Base-by-base conservation (phyloP, 768 basidiomycete genomes). In the Mycena rebaudengoi region DNA sequence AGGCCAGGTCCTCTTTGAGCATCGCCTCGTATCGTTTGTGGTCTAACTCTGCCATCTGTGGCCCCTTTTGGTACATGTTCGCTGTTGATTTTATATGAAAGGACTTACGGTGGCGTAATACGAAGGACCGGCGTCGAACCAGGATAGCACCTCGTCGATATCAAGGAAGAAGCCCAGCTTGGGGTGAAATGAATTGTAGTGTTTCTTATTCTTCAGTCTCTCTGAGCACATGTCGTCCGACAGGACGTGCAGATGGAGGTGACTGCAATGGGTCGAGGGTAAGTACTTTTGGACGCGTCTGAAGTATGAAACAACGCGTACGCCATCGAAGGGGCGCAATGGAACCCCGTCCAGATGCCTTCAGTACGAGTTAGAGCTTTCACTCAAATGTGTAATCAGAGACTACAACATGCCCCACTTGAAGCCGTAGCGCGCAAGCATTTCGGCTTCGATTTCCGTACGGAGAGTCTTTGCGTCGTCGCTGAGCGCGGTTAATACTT, bases 181-280 rank as follows among this genome's bases (percentile, higher is more conserved):
- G 0, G 95, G 95, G 70, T 92, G 90, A 77, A 96, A 98, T 6
- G 93, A 91, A 70, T 96, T 96, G 77, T 94, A 92, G 68, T 98
- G 96, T 71, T 91, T 92, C 81, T 97, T 98, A 57, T 81, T 85
- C 78, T 96, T 97, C 80, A 96, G 76, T 52, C 77, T 79, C 10
- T 86, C 83, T 0, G 90, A 90, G 55, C 82, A 82, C 33, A 95
- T 73, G 72, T 98, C 96, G 5, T 86, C 83, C 4, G 95, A 95
- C 37, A 98, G 77, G 53, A 98, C 87, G 72, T 98, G 96, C 12
- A 97, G 75, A 71, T 98, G 94, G 3, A 95, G 62, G 73, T 95
- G 94, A 62, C 92, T 94, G 62, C 6, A 51, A 55, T 35, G 41
- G 43, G n/a, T n/a, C n/a, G n/a, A n/a, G n/a, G n/a, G n/a, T n/a